Base-by-base conservation (phyloP, 768 basidiomycete species). In the Saitozyma sp. region DNA sequence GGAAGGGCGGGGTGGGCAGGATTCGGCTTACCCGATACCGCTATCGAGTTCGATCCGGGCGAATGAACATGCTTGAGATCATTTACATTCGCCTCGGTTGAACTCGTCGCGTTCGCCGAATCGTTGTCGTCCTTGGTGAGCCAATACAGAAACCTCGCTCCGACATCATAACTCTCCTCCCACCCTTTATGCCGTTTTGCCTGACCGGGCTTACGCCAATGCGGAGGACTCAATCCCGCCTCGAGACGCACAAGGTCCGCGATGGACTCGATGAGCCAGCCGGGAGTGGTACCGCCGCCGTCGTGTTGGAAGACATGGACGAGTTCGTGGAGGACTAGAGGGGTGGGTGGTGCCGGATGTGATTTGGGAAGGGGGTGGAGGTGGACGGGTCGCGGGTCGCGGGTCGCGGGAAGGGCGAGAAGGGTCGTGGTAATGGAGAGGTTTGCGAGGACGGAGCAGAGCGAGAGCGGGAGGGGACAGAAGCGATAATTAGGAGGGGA, bases 291-390 rank as follows among this genome's bases (percentile, higher is more conserved):
- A 8, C 66, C 63, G 43, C 39, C 39, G 7, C 74, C 74, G 50
- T 75, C 74, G 57, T 70, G 65, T 48, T 75, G 74, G 39, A 75
- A 65, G 8, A 64, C 62, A 56, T 75, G 74, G 7, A 70, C 69
- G 11, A 75, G 50, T 50, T 75, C 74, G 50, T 75, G 74, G 14
- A 75, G 59, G 58, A 73, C 66, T 72, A 39, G n/a, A 29, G 6
- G 19, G n/a, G 29, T 29, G 29, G 29, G 29, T 29, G 29, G 29
- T 29, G 29, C 29, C 29, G 29, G 29, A 5, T 29, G 29, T 29
- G 29, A 29, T 29, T 29, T 29, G 29, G 29, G 29, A 29, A 29
- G 29, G 29, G 29, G 29, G 29, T 2, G 29, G 29, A 29, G 29
- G 29, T 29, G 29, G 29, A 29, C 29, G 29, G 29, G 29, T 29